phyloP scores from a whole-genome alignment of 306 rosid genomes.

The Vigna radiata region DNA sequence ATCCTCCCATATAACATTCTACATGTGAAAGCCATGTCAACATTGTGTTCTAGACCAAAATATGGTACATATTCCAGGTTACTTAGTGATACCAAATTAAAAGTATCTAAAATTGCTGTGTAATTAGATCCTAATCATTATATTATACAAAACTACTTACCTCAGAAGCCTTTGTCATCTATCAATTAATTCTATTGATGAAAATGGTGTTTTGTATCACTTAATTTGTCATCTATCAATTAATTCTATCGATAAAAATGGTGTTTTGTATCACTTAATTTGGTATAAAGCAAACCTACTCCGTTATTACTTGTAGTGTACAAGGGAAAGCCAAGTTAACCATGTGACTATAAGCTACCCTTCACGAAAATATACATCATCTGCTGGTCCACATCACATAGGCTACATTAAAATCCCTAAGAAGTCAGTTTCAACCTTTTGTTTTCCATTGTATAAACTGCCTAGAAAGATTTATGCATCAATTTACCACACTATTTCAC shows the following conservation, averaged over 20 bases:
- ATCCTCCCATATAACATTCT: conserved; percentile 32
- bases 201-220: background rate
- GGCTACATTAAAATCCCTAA: conserved; percentile 36
- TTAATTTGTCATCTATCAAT: background rate
- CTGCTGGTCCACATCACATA: conserved; percentile 37
- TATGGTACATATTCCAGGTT: conserved; percentile 26
- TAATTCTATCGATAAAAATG: too few relatives aligned
- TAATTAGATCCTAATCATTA: background rate
- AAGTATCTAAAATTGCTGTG: background rate
- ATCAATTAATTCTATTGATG: too few relatives aligned
- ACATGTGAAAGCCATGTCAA: too few relatives aligned
- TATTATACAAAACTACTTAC: background rate
- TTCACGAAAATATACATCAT: conserved; percentile 45
- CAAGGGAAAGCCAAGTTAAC: conserved; percentile 51
- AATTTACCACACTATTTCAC: conserved; percentile 26
- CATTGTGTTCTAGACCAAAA: conserved; percentile 30
- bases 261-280: background rate
- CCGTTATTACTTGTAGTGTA: background rate
- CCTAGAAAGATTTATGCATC: conserved; percentile 13
- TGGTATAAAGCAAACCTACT: background rate
- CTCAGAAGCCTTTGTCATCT: background rate
- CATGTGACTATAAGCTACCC: conserved; percentile 64
- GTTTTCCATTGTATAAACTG: conserved; percentile 1
- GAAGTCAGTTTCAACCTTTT: conserved; percentile 14
- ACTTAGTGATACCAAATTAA: background rate